Percentiles rank a stretch among this genome's conserved stretches.
Conservation (phyloP, 176 grass and related monocot genomes). For the Luzula sylvatica region DNA sequence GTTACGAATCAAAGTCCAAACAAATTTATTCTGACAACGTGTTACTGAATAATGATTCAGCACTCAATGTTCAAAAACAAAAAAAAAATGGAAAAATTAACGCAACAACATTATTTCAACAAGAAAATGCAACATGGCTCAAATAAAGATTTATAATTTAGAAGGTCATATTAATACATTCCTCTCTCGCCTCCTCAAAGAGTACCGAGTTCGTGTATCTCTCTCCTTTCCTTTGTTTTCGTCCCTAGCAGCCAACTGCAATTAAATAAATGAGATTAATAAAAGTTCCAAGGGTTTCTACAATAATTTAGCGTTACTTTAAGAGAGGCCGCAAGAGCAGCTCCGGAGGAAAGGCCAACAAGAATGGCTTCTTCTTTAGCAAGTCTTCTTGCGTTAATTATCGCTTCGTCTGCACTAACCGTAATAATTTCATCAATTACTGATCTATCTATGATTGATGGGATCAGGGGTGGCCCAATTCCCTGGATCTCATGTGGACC, state of each 20-base stretch:
- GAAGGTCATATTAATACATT: constrained; percentile 53
- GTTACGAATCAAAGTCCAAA: too few species aligned
- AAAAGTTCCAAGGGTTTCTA: too few species aligned
- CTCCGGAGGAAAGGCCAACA: constrained; percentile 69
- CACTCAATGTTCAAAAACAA: too few species aligned
- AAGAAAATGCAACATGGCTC: too few species aligned
- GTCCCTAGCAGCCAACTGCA: constrained; percentile 52
- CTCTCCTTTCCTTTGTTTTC: constrained; percentile 65
- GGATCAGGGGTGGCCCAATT: constrained; percentile 32
- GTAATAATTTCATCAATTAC: constrained; percentile 48
- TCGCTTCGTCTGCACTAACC: constrained; percentile 38
- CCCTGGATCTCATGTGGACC: constrained; percentile 51
- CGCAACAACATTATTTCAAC: too few species aligned
- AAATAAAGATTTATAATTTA: constrained; percentile 9
- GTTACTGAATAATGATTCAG: too few species aligned
- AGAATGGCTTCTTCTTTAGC: constrained; percentile 58
- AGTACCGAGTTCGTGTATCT: constrained; percentile 54
- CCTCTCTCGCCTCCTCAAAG: constrained; percentile 50
- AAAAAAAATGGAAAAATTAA: too few species aligned
- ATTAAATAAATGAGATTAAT: not conserved
- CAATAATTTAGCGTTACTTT: constrained; percentile 33
- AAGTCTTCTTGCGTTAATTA: constrained; percentile 43
- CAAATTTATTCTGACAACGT: too few species aligned
- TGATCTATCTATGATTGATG: constrained; percentile 32
- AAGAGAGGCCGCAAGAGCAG: constrained; percentile 44